These are phyloP conservation scores for Scenedesmus sp. DNA, from an alignment of 163 green algal species.

Conservation along the genomic window DNA sequence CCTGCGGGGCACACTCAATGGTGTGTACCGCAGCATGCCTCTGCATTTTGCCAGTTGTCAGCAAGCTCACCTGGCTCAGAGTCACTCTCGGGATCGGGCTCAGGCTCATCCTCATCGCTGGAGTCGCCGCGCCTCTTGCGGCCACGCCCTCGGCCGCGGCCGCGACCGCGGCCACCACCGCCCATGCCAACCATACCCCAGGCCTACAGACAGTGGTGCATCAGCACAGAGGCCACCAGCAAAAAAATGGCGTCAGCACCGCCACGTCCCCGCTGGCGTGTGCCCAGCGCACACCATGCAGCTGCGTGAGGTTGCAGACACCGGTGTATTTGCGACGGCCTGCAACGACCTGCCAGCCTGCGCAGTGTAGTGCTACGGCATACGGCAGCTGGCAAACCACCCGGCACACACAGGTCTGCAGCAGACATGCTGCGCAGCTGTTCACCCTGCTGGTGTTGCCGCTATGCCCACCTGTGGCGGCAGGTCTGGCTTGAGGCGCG, in stretches of 20 bases:
- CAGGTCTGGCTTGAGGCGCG: conserved; percentile 52
- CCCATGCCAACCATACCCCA: conserved; percentile 15
- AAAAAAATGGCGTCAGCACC: neutral
- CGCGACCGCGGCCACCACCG: conserved; percentile 36
- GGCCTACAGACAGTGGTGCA: neutral
- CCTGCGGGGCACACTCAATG: no score
- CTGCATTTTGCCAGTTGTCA: neutral
- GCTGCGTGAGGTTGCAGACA: no score
- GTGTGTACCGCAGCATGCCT: no score
- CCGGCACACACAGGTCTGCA: neutral
- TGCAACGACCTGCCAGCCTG: no score
- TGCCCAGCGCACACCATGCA: neutral
- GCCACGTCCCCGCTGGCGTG: neutral
- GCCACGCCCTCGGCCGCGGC: conserved; percentile 24
- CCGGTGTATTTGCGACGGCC: no score
- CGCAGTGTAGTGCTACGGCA: no score
- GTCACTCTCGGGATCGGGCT: conserved; percentile 51
- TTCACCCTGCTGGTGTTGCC: neutral
- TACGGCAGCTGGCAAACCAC: no score
- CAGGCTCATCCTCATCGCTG: conserved; percentile 43
- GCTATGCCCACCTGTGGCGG: conserved; percentile 13
- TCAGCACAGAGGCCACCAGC: neutral
- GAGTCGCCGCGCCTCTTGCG: conserved; percentile 49
- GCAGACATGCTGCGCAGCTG: neutral
- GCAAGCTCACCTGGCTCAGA: conserved; percentile 27